These are phyloP conservation scores for Pseudocercospora macadamiae DNA, from an alignment of 2,329 filamentous ascomycete species.

Conservation along the genomic window DNA sequence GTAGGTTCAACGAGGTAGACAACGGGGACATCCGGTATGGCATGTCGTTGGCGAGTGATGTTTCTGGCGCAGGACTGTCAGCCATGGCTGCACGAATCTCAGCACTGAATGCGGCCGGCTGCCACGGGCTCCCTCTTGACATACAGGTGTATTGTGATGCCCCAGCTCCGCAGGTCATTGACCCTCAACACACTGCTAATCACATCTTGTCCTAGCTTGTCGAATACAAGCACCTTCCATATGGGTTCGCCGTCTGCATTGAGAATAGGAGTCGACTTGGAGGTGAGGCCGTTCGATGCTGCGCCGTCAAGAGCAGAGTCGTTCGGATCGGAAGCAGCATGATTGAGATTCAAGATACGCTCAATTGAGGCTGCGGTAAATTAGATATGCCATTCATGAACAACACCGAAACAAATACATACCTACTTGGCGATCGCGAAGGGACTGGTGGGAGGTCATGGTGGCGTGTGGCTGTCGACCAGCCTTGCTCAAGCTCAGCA, in stretches of 20 bases:
- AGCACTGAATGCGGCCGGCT: constrained; percentile 28
- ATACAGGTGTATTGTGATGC: constrained; percentile 95
- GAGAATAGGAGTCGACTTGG: constrained; percentile 75
- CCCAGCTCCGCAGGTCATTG: constrained; percentile 87
- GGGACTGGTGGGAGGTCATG: constrained; percentile 62
- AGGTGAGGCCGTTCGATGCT: constrained; percentile 63
- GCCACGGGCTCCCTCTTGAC: constrained; percentile 30
- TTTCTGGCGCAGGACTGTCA: constrained; percentile 57
- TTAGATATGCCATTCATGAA: constrained; percentile 17
- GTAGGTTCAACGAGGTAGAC: constrained; percentile 96
- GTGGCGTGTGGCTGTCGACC: constrained; percentile 36
- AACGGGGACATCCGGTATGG: constrained; percentile 94
- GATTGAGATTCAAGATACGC: constrained; percentile 93
- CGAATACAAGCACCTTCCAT: constrained; percentile 97
- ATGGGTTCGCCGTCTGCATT: constrained; percentile 88
- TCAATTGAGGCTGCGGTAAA: constrained; percentile 75
- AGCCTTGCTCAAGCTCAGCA: constrained; percentile 33
- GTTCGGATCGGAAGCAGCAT: constrained; percentile 59
- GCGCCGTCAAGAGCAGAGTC: constrained; percentile 65
- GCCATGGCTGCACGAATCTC: constrained; percentile 35
- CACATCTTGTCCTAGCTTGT: constrained; percentile 87
- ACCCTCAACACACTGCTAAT: constrained; percentile 95
- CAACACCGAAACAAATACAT: constrained; percentile 40
- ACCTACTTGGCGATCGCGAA: constrained; percentile 75
- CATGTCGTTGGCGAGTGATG: constrained; percentile 77